Conservation (phyloP, 768 basidiomycete genomes). For the Hirschioporus abietinus region DNA sequence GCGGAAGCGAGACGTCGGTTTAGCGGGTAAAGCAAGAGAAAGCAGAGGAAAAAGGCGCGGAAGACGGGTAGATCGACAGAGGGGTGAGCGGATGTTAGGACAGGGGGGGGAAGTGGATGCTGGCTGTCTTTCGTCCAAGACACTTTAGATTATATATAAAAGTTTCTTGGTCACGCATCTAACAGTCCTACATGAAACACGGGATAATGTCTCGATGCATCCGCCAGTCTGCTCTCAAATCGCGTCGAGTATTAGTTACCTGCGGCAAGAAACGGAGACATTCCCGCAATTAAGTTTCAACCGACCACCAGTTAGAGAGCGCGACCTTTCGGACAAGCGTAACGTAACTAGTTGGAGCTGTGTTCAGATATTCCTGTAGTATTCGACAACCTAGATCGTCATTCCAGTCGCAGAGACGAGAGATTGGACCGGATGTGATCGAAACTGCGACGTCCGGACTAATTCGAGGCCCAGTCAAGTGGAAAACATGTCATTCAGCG, state of each 20-base stretch:
- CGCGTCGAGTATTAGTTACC: neutral
- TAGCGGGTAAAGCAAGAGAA: neutral
- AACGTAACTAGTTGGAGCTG: neutral
- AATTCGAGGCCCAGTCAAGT: neutral
- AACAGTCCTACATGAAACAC: neutral
- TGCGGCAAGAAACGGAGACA: neutral
- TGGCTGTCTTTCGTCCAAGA: neutral
- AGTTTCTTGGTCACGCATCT: neutral
- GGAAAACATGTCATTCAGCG: neutral
- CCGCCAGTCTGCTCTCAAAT: neutral
- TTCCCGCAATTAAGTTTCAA: neutral
- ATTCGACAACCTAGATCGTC: neutral
- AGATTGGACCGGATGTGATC: neutral
- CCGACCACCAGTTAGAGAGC: neutral
- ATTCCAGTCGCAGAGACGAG: neutral
- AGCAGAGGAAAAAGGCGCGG: neutral
- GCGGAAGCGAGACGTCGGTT: neutral
- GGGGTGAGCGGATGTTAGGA: neutral
- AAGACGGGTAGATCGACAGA: conserved; percentile 1
- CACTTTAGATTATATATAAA: neutral
- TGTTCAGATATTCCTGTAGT: neutral
- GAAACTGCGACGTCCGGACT: neutral
- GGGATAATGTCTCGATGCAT: neutral
- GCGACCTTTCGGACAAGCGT: neutral
- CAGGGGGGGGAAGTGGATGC: neutral